Evolutionary conservation across 2,329 filamentous ascomycete genomes (phyloP).

Genomic region (Pseudogymnoascus sp.): DNA sequence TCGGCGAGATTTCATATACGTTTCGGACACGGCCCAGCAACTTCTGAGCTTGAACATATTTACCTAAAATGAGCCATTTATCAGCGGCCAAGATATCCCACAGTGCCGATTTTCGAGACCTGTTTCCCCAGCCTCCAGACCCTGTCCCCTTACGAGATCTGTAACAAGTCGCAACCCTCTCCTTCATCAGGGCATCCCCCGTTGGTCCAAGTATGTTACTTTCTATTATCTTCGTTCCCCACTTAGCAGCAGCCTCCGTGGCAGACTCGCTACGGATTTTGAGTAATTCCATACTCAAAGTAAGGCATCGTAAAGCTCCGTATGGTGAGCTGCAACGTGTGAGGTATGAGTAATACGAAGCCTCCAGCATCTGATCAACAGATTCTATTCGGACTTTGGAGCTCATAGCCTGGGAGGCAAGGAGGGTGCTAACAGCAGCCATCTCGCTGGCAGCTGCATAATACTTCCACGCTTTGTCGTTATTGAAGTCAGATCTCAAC

Average conservation of each 20-base stretch:
- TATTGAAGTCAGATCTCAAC: slow-evolving; percentile 77
- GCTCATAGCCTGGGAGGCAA: slow-evolving; percentile 64
- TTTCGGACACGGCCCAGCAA: slow-evolving; percentile 63
- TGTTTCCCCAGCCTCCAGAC: slow-evolving; percentile 58
- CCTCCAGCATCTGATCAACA: slow-evolving; percentile 80
- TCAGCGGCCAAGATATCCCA: slow-evolving; percentile 83
- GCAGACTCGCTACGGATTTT: slow-evolving; percentile 71
- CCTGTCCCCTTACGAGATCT: slow-evolving; percentile 62
- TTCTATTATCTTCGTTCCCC: slow-evolving; percentile 75
- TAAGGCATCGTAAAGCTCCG: slow-evolving; percentile 69
- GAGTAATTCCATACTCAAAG: slow-evolving; percentile 73
- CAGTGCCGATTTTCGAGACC: slow-evolving; percentile 77
- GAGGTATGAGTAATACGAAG: slow-evolving; percentile 85
- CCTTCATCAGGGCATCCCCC: slow-evolving; percentile 75
- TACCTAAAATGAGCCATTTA: slow-evolving; percentile 70
- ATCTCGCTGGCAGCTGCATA: slow-evolving; percentile 94
- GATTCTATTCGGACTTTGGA: slow-evolving; percentile 73
- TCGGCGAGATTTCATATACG: slow-evolving; percentile 45
- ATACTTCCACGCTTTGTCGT: slow-evolving; percentile 95
- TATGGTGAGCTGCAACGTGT: slow-evolving; percentile 75
- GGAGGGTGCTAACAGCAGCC: slow-evolving; percentile 75
- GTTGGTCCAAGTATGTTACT: slow-evolving; percentile 65
- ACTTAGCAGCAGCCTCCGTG: slow-evolving; percentile 78
- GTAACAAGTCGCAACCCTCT: slow-evolving; percentile 81
- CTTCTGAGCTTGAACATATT: slow-evolving; percentile 68